These are phyloP conservation scores for Trypanosoma melophagium DNA, from an alignment of 208 protist genomes.

Conservation along the genomic window DNA sequence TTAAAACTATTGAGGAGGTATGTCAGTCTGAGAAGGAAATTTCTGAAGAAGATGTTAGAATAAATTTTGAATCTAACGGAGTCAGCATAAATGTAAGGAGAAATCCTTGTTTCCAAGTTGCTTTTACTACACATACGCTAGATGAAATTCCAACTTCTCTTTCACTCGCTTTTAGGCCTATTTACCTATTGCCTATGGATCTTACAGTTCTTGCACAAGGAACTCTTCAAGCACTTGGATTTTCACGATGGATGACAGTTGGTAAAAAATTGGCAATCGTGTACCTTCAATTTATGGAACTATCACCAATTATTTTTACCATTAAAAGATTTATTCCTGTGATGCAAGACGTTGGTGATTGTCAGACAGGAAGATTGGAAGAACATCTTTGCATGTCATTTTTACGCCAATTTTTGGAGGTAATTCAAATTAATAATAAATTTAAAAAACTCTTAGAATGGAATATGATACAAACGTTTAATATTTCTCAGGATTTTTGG, in stretches of 20 bases:
- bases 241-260: conserved; percentile 28
- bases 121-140: conserved; percentile 33
- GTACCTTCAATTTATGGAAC: conserved; percentile 56
- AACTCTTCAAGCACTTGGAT: conserved; percentile 49
- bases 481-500: conserved; percentile 23
- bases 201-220: conserved; percentile 38
- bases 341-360: conserved; percentile 30
- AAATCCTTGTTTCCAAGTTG: conserved; percentile 38
- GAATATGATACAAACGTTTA: conserved; percentile 46
- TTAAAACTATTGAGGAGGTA: conserved; percentile 17
- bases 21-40: conserved; percentile 12
- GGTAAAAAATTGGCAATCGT: conserved; percentile 51
- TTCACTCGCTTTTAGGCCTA: conserved; percentile 44
- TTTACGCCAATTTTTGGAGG: conserved; percentile 39
- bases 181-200: conserved; percentile 39
- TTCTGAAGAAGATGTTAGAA: conserved; percentile 1
- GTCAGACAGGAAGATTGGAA: conserved; percentile 6
- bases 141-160: conserved; percentile 33
- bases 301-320: conserved; percentile 50
- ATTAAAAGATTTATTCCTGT: conserved; percentile 39
- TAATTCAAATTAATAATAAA: conserved; percentile 31
- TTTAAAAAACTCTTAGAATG: conserved; percentile 43
- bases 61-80: conserved; percentile 39
- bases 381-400: conserved; percentile 48
- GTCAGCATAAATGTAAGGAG: conserved; percentile 21